Evolutionary conservation across 2,329 filamentous ascomycete genomes (phyloP), one percentile per base, ranked within the genome.

Genomic region (Phaeosphaeriaceae sp.): DNA sequence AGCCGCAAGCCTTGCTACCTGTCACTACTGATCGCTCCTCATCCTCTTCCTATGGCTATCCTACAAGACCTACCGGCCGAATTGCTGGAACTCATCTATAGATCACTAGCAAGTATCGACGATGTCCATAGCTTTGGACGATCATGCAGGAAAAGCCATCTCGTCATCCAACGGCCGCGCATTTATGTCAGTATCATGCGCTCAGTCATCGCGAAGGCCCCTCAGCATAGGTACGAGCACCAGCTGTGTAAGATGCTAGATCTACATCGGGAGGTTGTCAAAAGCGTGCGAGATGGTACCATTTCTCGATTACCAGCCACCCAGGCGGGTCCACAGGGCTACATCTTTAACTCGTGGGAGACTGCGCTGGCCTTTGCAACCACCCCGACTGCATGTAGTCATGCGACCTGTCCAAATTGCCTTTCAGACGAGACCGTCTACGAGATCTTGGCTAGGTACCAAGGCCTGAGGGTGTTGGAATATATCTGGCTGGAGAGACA

Each of bases 141-240:
- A 36, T 46, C 56, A 13, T 72, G 62, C 57, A 63, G 52, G 40
- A 61, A 46, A 20, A 58, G 53, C 7, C 33, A 60, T 21, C 17
- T 54, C 44, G 54, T 66, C 27, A 59, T 71, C 19, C 22, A 51
- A n/a, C 46, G 36, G n/a, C 56, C 31, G 21, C 53, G 44, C 2
- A 42, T 56, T n/a, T 70, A 70, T 48, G 49, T 64, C 15, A 48
- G 60, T 9, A 66, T 73, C 21, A 74, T 74, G 69, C 61, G 71
- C 25, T 63, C 62, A 3, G 50, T 70, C 25, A 70, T 72, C 17
- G 11, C 48, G 3, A 45, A 45, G 3, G 62, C 60, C 3, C 54
- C 61, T 27, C 61, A 58, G 22, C 66, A 71, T 49, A 50, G 68
- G 31, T 71, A 58, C 41, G 66, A 73, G 46, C 56, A 66, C 22